phyloP scores from a whole-genome alignment of 495 filamentous ascomycete species.

The Rostrohypoxylon terebratum region DNA sequence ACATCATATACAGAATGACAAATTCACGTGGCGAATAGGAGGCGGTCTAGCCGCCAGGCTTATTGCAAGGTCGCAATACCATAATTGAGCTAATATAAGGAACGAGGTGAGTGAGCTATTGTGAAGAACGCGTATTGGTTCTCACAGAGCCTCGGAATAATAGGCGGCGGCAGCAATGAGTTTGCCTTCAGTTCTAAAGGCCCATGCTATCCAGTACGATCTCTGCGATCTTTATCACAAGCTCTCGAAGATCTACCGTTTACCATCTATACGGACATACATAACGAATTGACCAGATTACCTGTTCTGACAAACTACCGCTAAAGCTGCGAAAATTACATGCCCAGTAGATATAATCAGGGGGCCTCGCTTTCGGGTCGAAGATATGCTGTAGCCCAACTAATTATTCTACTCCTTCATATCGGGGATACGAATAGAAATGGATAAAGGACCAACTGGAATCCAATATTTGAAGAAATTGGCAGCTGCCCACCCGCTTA shows the following conservation, averaged over 20 bases:
- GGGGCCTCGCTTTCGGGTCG: too few species aligned
- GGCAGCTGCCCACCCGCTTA: not conserved
- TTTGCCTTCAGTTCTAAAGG: not conserved
- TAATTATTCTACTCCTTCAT: not conserved
- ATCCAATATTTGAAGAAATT: not conserved
- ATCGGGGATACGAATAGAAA: not conserved
- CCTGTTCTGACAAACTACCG: too few species aligned
- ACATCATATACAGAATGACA: slow-evolving; percentile 37
- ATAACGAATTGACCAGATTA: too few species aligned
- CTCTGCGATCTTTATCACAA: too few species aligned
- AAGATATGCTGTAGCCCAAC: too few species aligned
- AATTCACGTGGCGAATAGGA: slow-evolving; percentile 42
- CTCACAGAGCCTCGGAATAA: not conserved
- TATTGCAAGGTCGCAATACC: slow-evolving; percentile 21
- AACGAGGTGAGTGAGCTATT: not conserved
- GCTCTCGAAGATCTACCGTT: too few species aligned
- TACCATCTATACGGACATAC: too few species aligned
- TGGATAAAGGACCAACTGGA: not conserved
- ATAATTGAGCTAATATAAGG: not conserved
- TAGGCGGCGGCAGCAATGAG: not conserved
- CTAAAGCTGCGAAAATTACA: too few species aligned
- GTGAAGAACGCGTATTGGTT: not conserved
- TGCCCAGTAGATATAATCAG: too few species aligned
- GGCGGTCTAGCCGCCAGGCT: not conserved
- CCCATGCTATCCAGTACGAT: too few species aligned